These are phyloP conservation scores for Calonectria pseudoreteaudii DNA, from an alignment of 2,329 filamentous ascomycete species.

Conservation along the genomic window DNA sequence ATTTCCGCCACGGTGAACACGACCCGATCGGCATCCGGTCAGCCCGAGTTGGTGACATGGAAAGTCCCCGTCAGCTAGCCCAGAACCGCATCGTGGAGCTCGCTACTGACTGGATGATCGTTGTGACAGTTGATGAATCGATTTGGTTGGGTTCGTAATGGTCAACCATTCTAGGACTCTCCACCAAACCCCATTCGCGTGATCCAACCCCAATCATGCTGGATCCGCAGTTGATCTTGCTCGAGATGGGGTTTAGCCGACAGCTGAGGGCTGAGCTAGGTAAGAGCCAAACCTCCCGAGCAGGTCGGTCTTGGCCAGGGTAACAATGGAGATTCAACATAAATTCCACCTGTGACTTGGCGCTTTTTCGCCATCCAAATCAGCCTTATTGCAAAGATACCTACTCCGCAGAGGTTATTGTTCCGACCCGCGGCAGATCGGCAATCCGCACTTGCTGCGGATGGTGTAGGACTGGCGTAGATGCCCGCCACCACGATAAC, in stretches of 20 bases:
- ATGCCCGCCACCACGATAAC: background rate
- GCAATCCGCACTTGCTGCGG: background rate
- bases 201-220: background rate
- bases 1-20: slow-evolving; percentile 16
- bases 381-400: background rate
- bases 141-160: background rate
- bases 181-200: background rate
- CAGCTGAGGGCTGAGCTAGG: background rate
- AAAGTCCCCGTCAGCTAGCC: background rate
- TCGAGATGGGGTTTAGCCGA: background rate
- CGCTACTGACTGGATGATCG: background rate
- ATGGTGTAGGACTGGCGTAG: background rate
- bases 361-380: background rate
- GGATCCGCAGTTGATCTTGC: slow-evolving; percentile 2
- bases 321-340: background rate
- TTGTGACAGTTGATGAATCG: background rate
- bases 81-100: background rate
- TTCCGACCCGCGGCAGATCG: background rate
- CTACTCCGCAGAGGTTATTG: background rate
- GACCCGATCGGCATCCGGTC: background rate
- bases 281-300: slow-evolving; percentile 6
- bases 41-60: background rate
- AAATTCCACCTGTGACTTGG: background rate
- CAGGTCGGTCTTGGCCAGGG: background rate
- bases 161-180: background rate